phyloP scores from a whole-genome alignment of 345 rosid species.

The Citropsis articulata region DNA sequence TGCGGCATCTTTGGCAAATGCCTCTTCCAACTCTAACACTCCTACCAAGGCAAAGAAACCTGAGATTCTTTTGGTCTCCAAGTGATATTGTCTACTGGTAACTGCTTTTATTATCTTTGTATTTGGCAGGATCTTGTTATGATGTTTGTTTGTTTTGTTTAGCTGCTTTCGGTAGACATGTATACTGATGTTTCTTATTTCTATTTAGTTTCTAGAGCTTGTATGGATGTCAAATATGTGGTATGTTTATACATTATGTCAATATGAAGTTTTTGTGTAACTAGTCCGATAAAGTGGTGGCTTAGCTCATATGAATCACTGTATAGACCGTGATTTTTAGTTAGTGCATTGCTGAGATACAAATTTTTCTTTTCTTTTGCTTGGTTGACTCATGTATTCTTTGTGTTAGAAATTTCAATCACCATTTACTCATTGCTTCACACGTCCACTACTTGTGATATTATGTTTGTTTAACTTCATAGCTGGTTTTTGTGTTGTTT shows the following conservation, averaged over 20 bases:
- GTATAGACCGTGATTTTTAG: background rate
- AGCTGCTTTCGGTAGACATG: background rate
- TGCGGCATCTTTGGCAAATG: constrained; percentile 24
- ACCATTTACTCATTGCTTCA: background rate
- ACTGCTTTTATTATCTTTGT: background rate
- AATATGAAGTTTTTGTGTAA: background rate
- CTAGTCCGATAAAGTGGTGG: background rate
- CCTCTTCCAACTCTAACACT: constrained; percentile 70
- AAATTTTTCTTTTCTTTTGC: background rate
- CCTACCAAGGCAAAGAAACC: constrained; percentile 85
- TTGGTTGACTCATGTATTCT: background rate
- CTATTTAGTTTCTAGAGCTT: background rate
- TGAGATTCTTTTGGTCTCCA: constrained; percentile 79
- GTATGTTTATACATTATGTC: background rate
- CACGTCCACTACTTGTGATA: background rate
- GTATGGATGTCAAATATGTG: background rate
- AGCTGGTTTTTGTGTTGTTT: background rate
- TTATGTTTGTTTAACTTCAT: background rate
- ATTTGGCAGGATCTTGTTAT: background rate
- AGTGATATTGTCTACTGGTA: constrained; percentile 51
- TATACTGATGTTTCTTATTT: background rate
- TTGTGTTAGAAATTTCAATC: no score
- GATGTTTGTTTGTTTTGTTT: background rate
- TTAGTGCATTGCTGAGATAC: background rate
- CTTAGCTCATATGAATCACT: background rate